Evolutionary conservation across 2,329 filamentous ascomycete species (phyloP), one percentile per base, ranked within the genome.

Genomic region (Dryadomyces quercivorus): DNA sequence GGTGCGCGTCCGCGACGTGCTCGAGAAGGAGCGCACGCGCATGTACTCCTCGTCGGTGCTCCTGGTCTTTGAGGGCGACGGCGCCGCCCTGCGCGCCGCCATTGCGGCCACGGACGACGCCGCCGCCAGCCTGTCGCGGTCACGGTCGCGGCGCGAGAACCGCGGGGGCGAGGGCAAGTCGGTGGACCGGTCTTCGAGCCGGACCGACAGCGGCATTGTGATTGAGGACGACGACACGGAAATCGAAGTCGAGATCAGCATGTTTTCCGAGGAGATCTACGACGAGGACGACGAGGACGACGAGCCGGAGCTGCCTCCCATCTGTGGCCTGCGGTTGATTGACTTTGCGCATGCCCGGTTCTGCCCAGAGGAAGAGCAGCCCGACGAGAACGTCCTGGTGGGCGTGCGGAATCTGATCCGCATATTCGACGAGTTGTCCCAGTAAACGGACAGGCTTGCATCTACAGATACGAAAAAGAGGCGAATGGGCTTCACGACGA

Each of bases 261-360:
- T 75, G 50, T 16, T 40, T 12, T 40, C 36, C 36, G 73, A 77
- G 51, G 69, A 68, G 22, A 65, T 68, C 20, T 38, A 48, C 58
- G 8, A 46, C 58, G 44, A 59, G 36, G 53, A 58, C 34, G 57
- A 59, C 43, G 68, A 70, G 0, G 65, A 67, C 1, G 68, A 72
- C 1, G 73, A 73, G 22, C 22, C 20, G 8, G 18, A 42, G n/a
- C 64, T 67, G 60, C 85, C 85, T 0, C 84, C 84, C 62, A 80
- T 95, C 46, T 88, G 85, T 63, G 78, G 82, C 13, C 75, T 96
- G 51, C 93, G 92, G 65, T 76, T 98, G 59, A 98, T 98, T 62
- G 93, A 98, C 67, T 98, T 98, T 75, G 93, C 93, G 1, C 93
- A 98, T 69, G 93, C 93, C 12, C 72, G 75, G 51, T 97, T 86